Percentiles rank a stretch among this genome's conserved stretches.
phyloP scores from a whole-genome alignment of 352 stramenopile genomes.

The Globisporangium acanthophoron region DNA sequence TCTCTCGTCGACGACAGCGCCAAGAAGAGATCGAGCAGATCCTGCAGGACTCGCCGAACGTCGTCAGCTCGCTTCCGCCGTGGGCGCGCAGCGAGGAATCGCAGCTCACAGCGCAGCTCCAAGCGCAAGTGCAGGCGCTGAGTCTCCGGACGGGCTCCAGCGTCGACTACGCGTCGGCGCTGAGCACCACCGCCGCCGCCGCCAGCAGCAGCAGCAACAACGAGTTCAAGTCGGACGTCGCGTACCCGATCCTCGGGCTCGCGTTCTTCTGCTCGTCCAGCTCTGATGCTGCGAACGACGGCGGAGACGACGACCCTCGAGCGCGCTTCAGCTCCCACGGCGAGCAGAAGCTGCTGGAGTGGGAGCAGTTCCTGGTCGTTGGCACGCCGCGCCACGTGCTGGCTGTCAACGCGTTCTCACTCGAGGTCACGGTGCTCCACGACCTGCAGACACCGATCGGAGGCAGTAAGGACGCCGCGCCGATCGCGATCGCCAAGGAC shows the following conservation, averaged over 20 bases:
- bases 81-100: slow-evolving; percentile 54
- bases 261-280: slow-evolving; percentile 33
- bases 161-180: slow-evolving; percentile 15
- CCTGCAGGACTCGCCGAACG: slow-evolving; percentile 41
- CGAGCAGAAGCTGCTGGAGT: slow-evolving; percentile 41
- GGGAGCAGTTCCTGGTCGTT: slow-evolving; percentile 51
- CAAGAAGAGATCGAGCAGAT: slow-evolving; percentile 40
- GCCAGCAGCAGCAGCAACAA: not conserved
- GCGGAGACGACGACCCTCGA: not conserved
- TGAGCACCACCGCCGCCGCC: not conserved
- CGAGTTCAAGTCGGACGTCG: slow-evolving; percentile 29
- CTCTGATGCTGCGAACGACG: not conserved
- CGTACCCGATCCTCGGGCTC: slow-evolving; percentile 39
- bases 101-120: slow-evolving; percentile 29
- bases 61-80: slow-evolving; percentile 60
- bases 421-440: slow-evolving; percentile 46
- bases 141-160: slow-evolving; percentile 3
- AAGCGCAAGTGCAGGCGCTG: slow-evolving; percentile 17
- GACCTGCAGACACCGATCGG: slow-evolving; percentile 34
- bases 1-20: slow-evolving; percentile 3
- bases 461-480: not conserved
- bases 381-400: slow-evolving; percentile 45
- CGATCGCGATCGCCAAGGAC: slow-evolving; percentile 49
- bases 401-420: slow-evolving; percentile 61
- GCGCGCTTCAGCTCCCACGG: slow-evolving; percentile 39